Evolutionary conservation across 1,284 basidiomycete genomes (phyloP), one percentile per base, ranked within the genome.

Genomic region (Cystobasidium slooffiae): DNA sequence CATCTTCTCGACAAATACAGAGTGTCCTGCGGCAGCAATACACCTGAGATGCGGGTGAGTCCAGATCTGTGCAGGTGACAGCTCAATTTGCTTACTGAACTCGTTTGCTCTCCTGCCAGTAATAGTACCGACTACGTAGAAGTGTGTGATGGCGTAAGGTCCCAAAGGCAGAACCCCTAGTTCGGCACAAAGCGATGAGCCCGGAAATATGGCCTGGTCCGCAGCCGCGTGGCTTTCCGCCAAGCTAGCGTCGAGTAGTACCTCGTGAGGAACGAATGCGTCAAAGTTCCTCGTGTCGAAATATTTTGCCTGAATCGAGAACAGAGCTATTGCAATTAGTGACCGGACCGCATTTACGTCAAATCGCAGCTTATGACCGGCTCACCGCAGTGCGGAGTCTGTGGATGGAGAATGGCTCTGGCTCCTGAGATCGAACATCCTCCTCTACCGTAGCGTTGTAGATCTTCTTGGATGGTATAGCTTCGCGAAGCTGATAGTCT

Each of bases 391-490:
- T 39, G 8, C 51, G 41, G 22, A 66, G 64, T n/a, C 41, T 55
- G 10, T 16, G 20, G 10, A 66, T 16, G 22, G 64, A 39, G 47
- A 66, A 51, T 49, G n/a, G 61, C 14, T 37, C 10, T 12, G 20
- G 8, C 6, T 39, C 31, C 7, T 9, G 43, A 39, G 14, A 18
- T 6, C 47, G 61, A 47, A 24, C 43, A 41, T 66, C 64, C 16
- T 53, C 18, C 39, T 51, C 49, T 22, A 66, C 53, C 39, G 64
- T 53, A 66, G 64, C 31, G 37, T 66, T 66, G 39, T 49, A 53
- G 1, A 66, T n/a, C n/a, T 18, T 43, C 37, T 55, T 51, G 10
- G 51, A 31, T 22, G 47, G 64, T 16, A 51, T n/a, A 39, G 24
- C 51, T 55, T 66, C 31, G 8, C 47, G 39, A 16, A 66, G 64